Evolutionary conservation across 176 grass and related monocot species (phyloP), one percentile per base, ranked within the genome.

Genomic region (Oryza punctata): DNA sequence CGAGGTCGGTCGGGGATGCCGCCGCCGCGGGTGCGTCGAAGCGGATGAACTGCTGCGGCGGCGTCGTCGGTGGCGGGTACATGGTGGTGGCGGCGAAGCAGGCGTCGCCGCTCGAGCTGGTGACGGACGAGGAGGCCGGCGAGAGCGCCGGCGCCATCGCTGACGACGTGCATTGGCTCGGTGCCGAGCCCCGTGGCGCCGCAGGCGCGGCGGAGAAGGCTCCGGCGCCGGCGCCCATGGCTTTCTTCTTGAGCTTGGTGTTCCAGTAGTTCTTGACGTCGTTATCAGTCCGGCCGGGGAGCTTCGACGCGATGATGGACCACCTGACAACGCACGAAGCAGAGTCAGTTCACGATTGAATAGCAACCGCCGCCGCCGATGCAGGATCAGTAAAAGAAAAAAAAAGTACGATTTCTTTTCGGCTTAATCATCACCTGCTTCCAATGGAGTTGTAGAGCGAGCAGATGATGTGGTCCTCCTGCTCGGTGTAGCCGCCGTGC

Each of bases 201-300:
- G 67, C 60, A 10, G 75, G 71, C 41, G 77, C 54, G 41, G 77
- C 54, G 29, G 78, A 28, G 78, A 57, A 66, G 33, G 66, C 30
- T 2, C 27, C 70, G 19, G 75, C 18, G 33, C n/a, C 30, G 9
- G 13, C 59, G 6, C 66, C 44, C 65, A 88, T 72, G 78, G 84
- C 63, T 82, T 94, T 97, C 81, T 97, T 97, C 95, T 97, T 97
- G 63, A 97, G 88, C 84, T 93, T 97, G 75, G 92, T 97, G 88
- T 97, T 97, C 95, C 95, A 97, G 86, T 97, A 92, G 81, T 97
- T 97, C 77, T 97, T 97, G 68, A 97, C 90, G 78, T 97, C 90
- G 85, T 97, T 97, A 78, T 97, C 95, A 10, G 95, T 97, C 79
- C 95, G 91, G 67, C 95, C 95, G 5, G 88, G 92, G 27, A 97